Conservation (phyloP, 805 yeast species). For the Lipomyces yamanashiensis region DNA sequence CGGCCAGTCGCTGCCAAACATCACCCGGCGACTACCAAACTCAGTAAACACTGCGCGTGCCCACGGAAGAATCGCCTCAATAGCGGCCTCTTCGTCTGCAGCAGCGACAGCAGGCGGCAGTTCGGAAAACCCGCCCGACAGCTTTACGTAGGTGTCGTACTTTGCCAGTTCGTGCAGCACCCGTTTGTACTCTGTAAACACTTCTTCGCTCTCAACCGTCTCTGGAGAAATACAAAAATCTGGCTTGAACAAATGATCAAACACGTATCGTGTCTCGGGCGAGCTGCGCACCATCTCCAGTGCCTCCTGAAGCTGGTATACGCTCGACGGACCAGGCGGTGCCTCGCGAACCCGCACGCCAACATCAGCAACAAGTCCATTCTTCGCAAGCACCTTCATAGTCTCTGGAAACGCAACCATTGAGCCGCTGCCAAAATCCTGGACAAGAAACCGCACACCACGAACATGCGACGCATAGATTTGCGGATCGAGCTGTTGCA, state of each 20-base stretch:
- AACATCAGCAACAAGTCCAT: constrained; percentile 48
- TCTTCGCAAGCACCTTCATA: constrained; percentile 46
- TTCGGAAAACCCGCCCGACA: constrained; percentile 53
- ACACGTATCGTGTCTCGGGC: constrained; percentile 44
- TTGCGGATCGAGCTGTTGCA: constrained; percentile 31
- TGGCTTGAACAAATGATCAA: constrained; percentile 54
- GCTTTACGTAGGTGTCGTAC: constrained; percentile 45
- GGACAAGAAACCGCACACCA: constrained; percentile 53
- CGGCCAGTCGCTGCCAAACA: constrained; percentile 57
- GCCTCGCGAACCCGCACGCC: constrained; percentile 49
- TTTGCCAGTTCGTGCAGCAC: constrained; percentile 15
- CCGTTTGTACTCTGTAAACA: constrained; percentile 14
- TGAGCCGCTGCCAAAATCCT: constrained; percentile 49
- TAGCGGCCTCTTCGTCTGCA: not conserved
- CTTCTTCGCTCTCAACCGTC: constrained; percentile 1
- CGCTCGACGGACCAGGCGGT: constrained; percentile 42
- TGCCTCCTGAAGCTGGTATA: constrained; percentile 51
- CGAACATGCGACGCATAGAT: constrained; percentile 40
- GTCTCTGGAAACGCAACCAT: constrained; percentile 43
- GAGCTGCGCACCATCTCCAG: constrained; percentile 42
- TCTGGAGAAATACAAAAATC: constrained; percentile 38
- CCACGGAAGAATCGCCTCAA: constrained; percentile 12
- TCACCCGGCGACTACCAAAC: constrained; percentile 46
- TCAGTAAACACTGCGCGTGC: constrained; percentile 39
- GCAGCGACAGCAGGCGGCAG: constrained; percentile 34